A percentile compares a stretch with the other conserved stretches of the same genome.
Evolutionary conservation across 768 basidiomycete species (phyloP).

Genomic region (Tricholoma flavovirens): DNA sequence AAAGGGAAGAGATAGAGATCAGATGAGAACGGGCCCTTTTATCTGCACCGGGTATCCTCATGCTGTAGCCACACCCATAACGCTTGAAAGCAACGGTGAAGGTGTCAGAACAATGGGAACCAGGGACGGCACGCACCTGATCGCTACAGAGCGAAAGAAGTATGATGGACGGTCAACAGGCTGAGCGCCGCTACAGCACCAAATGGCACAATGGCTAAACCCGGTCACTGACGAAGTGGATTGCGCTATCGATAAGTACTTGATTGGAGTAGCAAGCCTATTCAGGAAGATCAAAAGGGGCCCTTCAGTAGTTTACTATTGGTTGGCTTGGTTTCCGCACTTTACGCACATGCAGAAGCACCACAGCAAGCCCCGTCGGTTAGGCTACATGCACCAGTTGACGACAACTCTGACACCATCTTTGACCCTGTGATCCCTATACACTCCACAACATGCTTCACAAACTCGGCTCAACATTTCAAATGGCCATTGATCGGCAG

Average conservation of each 20-base stretch:
- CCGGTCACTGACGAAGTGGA: constrained; percentile 5
- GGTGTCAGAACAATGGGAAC: constrained; percentile 31
- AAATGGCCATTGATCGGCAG: background rate
- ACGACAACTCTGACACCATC: background rate
- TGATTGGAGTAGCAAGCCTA: constrained; percentile 13
- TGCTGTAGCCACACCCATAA: constrained; percentile 22
- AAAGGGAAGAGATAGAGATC: constrained; percentile 14
- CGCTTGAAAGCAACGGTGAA: constrained; percentile 13
- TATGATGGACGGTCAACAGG: constrained; percentile 1
- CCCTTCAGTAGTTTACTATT: background rate
- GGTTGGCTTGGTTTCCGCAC: background rate
- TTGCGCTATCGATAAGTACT: constrained; percentile 10
- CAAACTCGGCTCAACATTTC: background rate
- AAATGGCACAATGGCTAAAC: constrained; percentile 10
- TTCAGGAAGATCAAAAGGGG: constrained; percentile 18
- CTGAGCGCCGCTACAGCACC: constrained; percentile 8
- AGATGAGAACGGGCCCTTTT: constrained; percentile 17
- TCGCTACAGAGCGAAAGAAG: constrained; percentile 7
- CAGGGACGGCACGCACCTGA: constrained; percentile 27
- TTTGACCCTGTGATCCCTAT: background rate
- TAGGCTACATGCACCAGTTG: background rate
- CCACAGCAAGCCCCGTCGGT: background rate
- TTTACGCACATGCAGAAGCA: background rate
- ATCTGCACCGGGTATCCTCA: constrained; percentile 24
- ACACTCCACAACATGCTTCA: background rate